Conservation (phyloP, 192 early-diverging fungal species). For the Coemansia sp. region DNA sequence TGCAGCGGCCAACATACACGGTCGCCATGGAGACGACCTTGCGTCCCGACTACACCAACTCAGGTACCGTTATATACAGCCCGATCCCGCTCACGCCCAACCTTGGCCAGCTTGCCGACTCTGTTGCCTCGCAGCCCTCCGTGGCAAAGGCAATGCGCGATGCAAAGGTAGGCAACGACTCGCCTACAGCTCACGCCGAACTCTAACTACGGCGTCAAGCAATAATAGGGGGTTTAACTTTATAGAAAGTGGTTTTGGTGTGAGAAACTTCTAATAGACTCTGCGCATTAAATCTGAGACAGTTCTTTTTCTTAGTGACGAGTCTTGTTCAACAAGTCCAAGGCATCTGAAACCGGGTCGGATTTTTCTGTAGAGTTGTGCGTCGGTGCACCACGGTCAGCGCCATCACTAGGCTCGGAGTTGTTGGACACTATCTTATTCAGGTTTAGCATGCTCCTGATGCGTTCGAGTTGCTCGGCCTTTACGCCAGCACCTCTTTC, state of each 20-base stretch:
- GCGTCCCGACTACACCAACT: constrained; percentile 27
- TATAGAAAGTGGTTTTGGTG: not conserved
- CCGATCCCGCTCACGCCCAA: constrained; percentile 47
- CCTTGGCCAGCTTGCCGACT: constrained; percentile 33
- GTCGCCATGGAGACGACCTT: constrained; percentile 34
- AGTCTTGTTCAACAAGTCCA: constrained; percentile 21
- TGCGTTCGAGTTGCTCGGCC: constrained; percentile 3
- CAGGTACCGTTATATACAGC: constrained; percentile 17
- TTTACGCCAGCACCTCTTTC: not conserved
- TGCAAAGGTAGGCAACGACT: constrained; percentile 12
- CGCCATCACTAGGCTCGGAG: not conserved
- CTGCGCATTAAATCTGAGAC: not conserved
- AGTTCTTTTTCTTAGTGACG: not conserved
- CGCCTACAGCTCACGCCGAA: constrained; percentile 18
- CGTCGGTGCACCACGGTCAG: not conserved
- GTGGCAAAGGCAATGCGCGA: constrained; percentile 36
- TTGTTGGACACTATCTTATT: not conserved
- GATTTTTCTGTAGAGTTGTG: not conserved
- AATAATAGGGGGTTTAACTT: not conserved
- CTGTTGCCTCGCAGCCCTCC: constrained; percentile 35
- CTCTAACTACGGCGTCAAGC: constrained; percentile 12
- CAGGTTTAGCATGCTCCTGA: constrained; percentile 11
- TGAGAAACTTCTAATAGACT: not conserved
- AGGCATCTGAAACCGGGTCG: not conserved
- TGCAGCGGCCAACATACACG: constrained; percentile 16